phyloP scores from a whole-genome alignment of 306 rosid genomes.

The Ceratonia siliqua region DNA sequence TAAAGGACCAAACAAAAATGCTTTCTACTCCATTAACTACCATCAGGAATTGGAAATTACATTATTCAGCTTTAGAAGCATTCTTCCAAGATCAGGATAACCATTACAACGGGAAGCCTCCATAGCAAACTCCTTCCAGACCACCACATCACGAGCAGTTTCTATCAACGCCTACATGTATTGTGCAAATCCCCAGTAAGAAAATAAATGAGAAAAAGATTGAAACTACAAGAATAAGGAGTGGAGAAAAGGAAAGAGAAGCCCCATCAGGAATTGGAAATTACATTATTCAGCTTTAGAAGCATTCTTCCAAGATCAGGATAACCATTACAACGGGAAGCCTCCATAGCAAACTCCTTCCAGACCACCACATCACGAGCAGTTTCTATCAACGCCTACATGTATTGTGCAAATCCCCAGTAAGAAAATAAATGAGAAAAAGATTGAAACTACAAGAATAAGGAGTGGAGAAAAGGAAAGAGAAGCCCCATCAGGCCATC shows the following conservation, averaged over 20 bases:
- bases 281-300: slow-evolving; percentile 72
- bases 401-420: slow-evolving; percentile 33
- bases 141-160: slow-evolving; percentile 54
- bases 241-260: slow-evolving; percentile 23
- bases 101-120: slow-evolving; percentile 65
- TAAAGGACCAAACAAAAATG: background rate
- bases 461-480: slow-evolving; percentile 15
- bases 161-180: slow-evolving; percentile 75
- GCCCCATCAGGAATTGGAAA: slow-evolving; percentile 36
- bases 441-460: slow-evolving; percentile 23
- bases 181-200: slow-evolving; percentile 32
- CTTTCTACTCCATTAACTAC: slow-evolving; percentile 13
- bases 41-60: slow-evolving; percentile 53
- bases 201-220: slow-evolving; percentile 24
- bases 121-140: slow-evolving; percentile 76
- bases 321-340: slow-evolving; percentile 63
- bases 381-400: slow-evolving; percentile 76
- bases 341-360: slow-evolving; percentile 79
- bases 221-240: slow-evolving; percentile 13
- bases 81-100: slow-evolving; percentile 76
- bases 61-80: slow-evolving; percentile 72
- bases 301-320: slow-evolving; percentile 81
- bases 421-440: slow-evolving; percentile 24
- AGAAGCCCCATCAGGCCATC: slow-evolving; percentile 34
- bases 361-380: slow-evolving; percentile 60